phyloP scores from a whole-genome alignment of 2,329 filamentous ascomycete species.

The Trichoderma sp. region DNA sequence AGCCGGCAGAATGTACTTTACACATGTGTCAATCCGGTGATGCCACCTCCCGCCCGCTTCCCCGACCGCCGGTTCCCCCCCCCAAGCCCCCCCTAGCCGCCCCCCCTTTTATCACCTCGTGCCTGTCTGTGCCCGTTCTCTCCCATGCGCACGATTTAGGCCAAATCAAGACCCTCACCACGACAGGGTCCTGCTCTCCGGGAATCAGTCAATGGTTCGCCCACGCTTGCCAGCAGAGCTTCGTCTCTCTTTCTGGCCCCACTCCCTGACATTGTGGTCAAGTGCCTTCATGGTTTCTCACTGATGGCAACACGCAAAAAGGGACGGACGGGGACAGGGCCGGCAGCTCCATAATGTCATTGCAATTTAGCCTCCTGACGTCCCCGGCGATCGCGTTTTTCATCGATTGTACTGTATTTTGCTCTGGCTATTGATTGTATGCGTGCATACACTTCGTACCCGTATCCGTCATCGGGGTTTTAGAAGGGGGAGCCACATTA shows the following conservation, averaged over 20 bases:
- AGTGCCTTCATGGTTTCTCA: background rate
- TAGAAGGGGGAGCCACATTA: background rate
- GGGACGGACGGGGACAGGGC: background rate
- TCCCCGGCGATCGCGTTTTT: conserved; percentile 6
- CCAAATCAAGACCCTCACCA: conserved; percentile 2
- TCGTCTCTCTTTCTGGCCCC: background rate
- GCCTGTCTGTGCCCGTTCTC: background rate
- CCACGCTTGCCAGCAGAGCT: conserved; percentile 21
- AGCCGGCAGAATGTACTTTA: background rate
- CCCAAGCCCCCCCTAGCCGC: background rate
- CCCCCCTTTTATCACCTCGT: background rate
- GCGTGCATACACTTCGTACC: background rate
- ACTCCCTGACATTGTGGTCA: conserved; percentile 10
- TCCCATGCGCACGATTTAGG: background rate
- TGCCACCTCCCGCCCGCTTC: conserved; percentile 8
- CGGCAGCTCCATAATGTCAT: conserved; percentile 18
- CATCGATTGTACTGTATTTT: background rate
- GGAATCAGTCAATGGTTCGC: conserved; percentile 5
- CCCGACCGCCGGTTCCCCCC: conserved; percentile 19
- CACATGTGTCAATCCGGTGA: background rate
- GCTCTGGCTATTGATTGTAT: background rate
- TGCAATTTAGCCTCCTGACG: conserved; percentile 9
- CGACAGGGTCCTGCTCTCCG: conserved; percentile 13
- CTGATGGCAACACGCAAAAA: background rate
- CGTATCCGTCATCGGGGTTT: background rate